A percentile compares a stretch with the other conserved stretches of the same genome.
phyloP scores from a whole-genome alignment of 2,329 filamentous ascomycete genomes.

The Gremmenia infestans region DNA sequence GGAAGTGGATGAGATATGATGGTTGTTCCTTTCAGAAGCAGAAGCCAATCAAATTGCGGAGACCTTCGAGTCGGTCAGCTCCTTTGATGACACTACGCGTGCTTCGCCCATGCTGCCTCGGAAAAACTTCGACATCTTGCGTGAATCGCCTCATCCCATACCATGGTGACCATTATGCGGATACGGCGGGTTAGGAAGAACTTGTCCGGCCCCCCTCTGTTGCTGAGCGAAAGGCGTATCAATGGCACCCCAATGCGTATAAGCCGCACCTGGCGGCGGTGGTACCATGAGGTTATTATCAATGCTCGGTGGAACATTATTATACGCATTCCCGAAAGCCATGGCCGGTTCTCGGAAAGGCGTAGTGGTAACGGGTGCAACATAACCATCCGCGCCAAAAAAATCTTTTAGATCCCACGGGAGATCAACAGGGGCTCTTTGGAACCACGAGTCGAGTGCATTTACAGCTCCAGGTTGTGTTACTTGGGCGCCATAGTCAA shows the following conservation, averaged over 20 bases:
- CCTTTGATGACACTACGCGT: neutral
- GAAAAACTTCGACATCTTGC: no score
- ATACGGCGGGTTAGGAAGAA: neutral
- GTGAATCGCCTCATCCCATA: neutral
- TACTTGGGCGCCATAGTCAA: slow-evolving; percentile 13
- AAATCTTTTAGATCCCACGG: slow-evolving; percentile 25
- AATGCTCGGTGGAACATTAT: slow-evolving; percentile 5
- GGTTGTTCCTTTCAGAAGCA: no score
- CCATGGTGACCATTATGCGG: neutral
- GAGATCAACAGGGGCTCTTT: slow-evolving; percentile 21
- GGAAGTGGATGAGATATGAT: neutral
- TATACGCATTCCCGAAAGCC: slow-evolving; percentile 10
- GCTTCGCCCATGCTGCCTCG: no score
- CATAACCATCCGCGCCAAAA: slow-evolving; percentile 23
- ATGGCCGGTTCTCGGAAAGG: slow-evolving; percentile 2
- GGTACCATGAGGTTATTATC: slow-evolving; percentile 13
- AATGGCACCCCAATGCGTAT: slow-evolving; percentile 22
- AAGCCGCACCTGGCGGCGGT: slow-evolving; percentile 12
- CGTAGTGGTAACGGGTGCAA: slow-evolving; percentile 2
- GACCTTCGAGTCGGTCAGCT: neutral
- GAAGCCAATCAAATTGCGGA: no score
- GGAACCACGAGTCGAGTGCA: slow-evolving; percentile 23
- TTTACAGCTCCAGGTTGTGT: slow-evolving; percentile 4
- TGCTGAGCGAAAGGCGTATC: slow-evolving; percentile 19
- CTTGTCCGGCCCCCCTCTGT: neutral